Evolutionary conservation across 495 filamentous ascomycete species (phyloP).

Genomic region (Hypoxylon rickii): DNA sequence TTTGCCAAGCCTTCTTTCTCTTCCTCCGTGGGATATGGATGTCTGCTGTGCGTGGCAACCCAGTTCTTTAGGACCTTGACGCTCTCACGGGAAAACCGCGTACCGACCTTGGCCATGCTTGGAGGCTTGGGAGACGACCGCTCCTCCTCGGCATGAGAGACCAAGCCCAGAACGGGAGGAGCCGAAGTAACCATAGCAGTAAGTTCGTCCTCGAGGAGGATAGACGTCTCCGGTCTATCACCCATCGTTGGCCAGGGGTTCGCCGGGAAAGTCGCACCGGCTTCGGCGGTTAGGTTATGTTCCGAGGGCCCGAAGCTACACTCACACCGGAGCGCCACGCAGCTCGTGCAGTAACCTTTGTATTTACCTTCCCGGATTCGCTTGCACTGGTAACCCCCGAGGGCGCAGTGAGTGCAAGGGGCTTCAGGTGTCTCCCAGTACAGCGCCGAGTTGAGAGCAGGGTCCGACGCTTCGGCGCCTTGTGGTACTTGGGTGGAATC

Average conservation of each 20-base stretch:
- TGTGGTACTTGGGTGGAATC: conserved; percentile 37
- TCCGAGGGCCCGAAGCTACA: conserved; percentile 65
- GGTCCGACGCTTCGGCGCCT: conserved; percentile 16
- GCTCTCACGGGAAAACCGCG: conserved; percentile 72
- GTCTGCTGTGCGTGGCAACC: conserved; percentile 72
- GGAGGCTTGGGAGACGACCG: conserved; percentile 27
- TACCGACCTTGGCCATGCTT: conserved; percentile 51
- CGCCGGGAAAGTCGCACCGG: conserved; percentile 42
- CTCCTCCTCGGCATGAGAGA: conserved; percentile 44
- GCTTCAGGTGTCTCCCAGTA: conserved; percentile 46
- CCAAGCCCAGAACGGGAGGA: conserved; percentile 58
- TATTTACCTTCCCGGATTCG: conserved; percentile 68
- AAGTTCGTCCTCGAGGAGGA: conserved; percentile 54
- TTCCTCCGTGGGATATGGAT: conserved; percentile 81
- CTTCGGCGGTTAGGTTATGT: conserved; percentile 32
- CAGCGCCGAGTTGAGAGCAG: conserved; percentile 36
- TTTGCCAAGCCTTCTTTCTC: conserved; percentile 76
- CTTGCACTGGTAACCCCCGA: conserved; percentile 75
- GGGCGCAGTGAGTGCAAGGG: conserved; percentile 73
- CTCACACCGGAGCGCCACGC: conserved; percentile 71
- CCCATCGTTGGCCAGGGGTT: conserved; percentile 53
- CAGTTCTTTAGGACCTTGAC: conserved; percentile 77
- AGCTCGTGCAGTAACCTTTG: conserved; percentile 74
- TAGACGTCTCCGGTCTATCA: conserved; percentile 47
- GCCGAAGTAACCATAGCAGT: conserved; percentile 43